Evolutionary conservation across 78 protist genomes (phyloP), one percentile per base, ranked within the genome.

Genomic region (Planoprotostelium fungivorum): DNA sequence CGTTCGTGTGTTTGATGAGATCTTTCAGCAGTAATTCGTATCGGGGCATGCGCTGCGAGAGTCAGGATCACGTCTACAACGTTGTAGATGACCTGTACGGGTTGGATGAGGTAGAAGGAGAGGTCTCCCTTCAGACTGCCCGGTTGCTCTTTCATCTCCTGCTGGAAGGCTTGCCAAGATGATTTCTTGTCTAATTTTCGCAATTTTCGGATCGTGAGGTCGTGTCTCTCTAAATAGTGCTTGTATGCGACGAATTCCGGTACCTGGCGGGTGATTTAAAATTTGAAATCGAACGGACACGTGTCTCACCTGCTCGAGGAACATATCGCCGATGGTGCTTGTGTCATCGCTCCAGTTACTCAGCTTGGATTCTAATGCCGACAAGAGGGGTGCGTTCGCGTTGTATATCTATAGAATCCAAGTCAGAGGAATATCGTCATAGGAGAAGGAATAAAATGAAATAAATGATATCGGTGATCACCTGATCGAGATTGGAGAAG

Each of bases 1-100:
- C 94, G n/a, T 85, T 86, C 83, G 94, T 92, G 16, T 88, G 87
- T 38, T 90, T 90, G 36, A 92, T 89, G 36, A 92, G 36, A 73
- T 92, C 94, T 35, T 88, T 38, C 34, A 92, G 36, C 28, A 92
- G 63, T 91, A 92, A 88, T 29, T 90, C 87, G 29, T 92, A 92
- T 39, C 94, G 38, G 51, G 94, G 94, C 36, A 92, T 63, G 34
- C 90, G 94, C 88, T 92, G 91, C 16, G 73, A 51, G 73, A 51
- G 16, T 51, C 73, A 51, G 16, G 16, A 51, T 51, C 73, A 25
- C 73, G 73, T 25, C 73, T 16, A 16, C 16, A 5, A 25, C 73
- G 73, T 51, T 51, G 73, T 51, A 51, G 73, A 51, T 16, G 73
- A 51, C 73, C 73, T 51, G 73, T 16, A 51, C 73, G 73, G 73